Percentiles rank a stretch among this genome's conserved stretches.
phyloP scores from a whole-genome alignment of 257 asterid species.

The Rhazya stricta region DNA sequence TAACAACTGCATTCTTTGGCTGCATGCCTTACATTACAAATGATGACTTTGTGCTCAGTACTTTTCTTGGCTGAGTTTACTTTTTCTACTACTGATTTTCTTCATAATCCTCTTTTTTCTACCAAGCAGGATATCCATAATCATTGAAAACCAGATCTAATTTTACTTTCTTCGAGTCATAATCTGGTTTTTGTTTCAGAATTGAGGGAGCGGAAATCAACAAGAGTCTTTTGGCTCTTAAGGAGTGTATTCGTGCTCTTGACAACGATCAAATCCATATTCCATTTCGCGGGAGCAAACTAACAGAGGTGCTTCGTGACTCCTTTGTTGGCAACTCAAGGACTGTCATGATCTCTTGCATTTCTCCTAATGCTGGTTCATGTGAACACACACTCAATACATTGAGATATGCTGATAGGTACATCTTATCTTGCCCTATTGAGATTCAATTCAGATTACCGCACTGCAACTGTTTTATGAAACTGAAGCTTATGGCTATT shows the following conservation, averaged over 20 bases:
- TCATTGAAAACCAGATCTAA: background rate
- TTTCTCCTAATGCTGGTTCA: constrained; percentile 94
- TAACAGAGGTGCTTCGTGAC: constrained; percentile 96
- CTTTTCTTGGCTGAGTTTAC: background rate
- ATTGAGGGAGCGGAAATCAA: constrained; percentile 99
- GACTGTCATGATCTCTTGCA: constrained; percentile 96
- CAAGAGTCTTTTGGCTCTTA: constrained; percentile 89
- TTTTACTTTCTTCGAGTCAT: background rate
- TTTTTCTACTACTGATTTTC: background rate
- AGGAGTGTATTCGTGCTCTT: constrained; percentile 96
- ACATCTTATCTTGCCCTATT: background rate
- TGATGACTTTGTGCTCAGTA: background rate
- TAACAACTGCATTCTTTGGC: background rate
- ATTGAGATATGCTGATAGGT: constrained; percentile 95
- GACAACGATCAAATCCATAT: constrained; percentile 96
- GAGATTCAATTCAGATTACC: background rate
- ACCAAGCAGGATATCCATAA: background rate
- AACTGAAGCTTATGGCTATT: constrained; percentile 20
- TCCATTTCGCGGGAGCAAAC: constrained; percentile 98
- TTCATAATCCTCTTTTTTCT: background rate
- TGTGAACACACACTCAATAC: constrained; percentile 98
- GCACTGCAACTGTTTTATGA: background rate
- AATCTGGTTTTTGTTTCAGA: constrained; percentile 33
- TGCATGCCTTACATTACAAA: background rate
- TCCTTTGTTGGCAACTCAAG: constrained; percentile 95